Evolutionary conservation across 2,329 filamentous ascomycete species (phyloP).

Genomic region (Aureobasidium sp.): DNA sequence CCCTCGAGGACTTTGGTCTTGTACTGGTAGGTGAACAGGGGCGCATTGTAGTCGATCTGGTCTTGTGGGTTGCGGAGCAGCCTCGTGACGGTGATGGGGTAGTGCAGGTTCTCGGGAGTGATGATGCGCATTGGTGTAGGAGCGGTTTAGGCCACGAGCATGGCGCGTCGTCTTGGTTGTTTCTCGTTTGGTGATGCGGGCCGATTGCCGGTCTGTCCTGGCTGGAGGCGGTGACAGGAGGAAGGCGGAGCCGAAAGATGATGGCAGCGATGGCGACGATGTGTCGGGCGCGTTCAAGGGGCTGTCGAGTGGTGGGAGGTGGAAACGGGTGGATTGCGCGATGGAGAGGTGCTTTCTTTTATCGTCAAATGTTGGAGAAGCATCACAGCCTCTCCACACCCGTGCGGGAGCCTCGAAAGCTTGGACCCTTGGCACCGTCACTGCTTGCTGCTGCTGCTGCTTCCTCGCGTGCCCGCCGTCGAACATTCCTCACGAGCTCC

Average conservation of each 20-base stretch:
- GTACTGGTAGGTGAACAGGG: constrained; percentile 82
- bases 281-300: background rate
- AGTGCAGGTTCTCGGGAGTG: constrained; percentile 58
- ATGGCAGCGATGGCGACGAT: background rate
- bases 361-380: constrained; percentile 5
- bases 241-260: background rate
- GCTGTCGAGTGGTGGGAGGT: background rate
- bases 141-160: constrained; percentile 6
- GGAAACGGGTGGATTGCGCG: background rate
- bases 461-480: background rate
- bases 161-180: constrained; percentile 8
- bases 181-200: background rate
- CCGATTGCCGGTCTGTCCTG: background rate
- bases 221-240: background rate
- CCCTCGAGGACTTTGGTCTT: constrained; percentile 62
- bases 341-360: background rate
- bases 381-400: background rate
- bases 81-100: constrained; percentile 87
- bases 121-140: constrained; percentile 39
- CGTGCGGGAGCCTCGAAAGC: background rate
- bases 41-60: constrained; percentile 65
- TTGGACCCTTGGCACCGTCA: background rate
- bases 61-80: constrained; percentile 73
- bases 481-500: background rate
- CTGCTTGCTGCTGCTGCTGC: background rate